These are phyloP conservation scores for Rhizomucor miehei DNA, from an alignment of 371 early-diverging fungal species.

Conservation along the genomic window DNA sequence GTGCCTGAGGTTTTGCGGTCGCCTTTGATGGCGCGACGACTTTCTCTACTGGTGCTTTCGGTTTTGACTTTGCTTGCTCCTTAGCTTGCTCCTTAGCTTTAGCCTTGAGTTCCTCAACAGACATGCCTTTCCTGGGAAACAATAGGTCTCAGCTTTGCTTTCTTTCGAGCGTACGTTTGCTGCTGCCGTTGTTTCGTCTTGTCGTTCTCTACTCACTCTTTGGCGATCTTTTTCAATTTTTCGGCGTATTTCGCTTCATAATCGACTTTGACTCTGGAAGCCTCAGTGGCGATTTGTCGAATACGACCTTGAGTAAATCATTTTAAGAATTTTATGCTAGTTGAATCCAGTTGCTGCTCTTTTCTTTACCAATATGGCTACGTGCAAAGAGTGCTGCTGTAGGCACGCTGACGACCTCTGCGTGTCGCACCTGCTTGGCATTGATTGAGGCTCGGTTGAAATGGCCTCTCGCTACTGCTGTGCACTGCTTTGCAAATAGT, in stretches of 20 bases:
- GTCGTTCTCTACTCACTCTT: conserved; percentile 54
- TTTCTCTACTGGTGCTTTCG: conserved; percentile 19
- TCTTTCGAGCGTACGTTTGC: too few relatives aligned
- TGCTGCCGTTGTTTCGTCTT: too few relatives aligned
- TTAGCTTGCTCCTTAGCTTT: conserved; percentile 38
- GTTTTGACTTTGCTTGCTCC: conserved; percentile 11
- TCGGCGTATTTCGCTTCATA: conserved; percentile 73
- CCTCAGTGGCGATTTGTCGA: conserved; percentile 16
- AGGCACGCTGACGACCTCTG: background rate
- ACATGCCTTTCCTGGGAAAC: conserved; percentile 35
- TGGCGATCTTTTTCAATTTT: conserved; percentile 63
- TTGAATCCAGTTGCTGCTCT: too few relatives aligned
- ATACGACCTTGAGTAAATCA: conserved; percentile 1
- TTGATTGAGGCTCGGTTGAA: too few relatives aligned
- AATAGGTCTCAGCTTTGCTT: too few relatives aligned
- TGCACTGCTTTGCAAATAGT: too few relatives aligned
- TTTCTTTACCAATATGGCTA: too few relatives aligned
- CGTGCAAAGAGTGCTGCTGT: background rate
- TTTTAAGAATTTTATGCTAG: too few relatives aligned
- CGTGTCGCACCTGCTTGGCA: background rate
- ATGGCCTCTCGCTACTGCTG: too few relatives aligned
- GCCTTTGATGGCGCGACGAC: conserved; percentile 8
- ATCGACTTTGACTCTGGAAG: conserved; percentile 27
- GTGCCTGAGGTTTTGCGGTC: conserved; percentile 10
- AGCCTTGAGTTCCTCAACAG: conserved; percentile 51